Evolutionary conservation across 225 moss, liverwort and hornwort genomes (phyloP), one percentile per base, ranked within the genome.

Genomic region (Thuidium tamariscinum): DNA sequence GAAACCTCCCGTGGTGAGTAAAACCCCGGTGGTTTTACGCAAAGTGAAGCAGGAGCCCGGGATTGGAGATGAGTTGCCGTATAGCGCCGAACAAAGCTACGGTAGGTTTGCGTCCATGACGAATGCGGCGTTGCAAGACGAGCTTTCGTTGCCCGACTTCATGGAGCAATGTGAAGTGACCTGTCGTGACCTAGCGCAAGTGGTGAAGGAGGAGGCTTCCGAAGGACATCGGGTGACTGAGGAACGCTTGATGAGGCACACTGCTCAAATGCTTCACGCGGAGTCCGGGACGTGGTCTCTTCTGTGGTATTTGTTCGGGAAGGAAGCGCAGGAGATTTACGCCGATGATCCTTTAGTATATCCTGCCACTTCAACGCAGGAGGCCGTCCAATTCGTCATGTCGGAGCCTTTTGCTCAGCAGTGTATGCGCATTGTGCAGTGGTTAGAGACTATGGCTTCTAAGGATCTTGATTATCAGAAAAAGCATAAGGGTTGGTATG

Each of bases 401-500:
- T 87, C 89, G 72, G 96, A 99, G 52, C 92, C 95, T 49, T 94
- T 92, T 77, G 91, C 94, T 52, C 99, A 97, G 75, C 90, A 95
- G 71, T 97, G 95, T 90, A 93, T 95, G 83, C 96, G 99, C 73
- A 93, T 97, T 83, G 99, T 99, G 80, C 97, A 99, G 79, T 99
- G 96, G 99, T 82, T 99, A 73, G 99, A 99, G 81, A 86, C 86
- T 64, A 88, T 94, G 83, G 95, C 96, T 83, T 99, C 99, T 2
- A 99, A 99, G 88, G 95, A 95, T 78, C 90, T 99, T 80, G 96
- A 99, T 89, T 95, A 94, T 89, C 95, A 97, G 91, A 97, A 99
- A 82, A 94, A 95, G 90, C 92, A 97, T 69, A 99, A 95, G 88
- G 99, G 99, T 71, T 99, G 99, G 99, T 97, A 99, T 92, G 99